phyloP scores from a whole-genome alignment of 257 asterid species.

The Lithospermum erythrorhizon region DNA sequence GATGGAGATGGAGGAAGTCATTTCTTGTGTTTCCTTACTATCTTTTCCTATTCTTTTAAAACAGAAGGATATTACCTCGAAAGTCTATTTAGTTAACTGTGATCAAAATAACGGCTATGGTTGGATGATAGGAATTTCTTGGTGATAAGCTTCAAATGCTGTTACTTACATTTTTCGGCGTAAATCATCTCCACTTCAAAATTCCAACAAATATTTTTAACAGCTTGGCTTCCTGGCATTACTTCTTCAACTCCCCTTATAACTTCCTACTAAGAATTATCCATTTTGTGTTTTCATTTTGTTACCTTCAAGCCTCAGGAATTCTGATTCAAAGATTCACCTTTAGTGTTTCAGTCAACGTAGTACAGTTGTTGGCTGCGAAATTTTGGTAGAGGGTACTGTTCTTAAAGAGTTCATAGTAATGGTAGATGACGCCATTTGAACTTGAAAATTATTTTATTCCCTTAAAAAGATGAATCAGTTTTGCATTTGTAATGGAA shows the following conservation, averaged over 20 bases:
- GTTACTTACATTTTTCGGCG: conserved; percentile 33
- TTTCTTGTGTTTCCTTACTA: not conserved
- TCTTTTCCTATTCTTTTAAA: conserved; percentile 11
- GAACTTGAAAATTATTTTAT: conserved; percentile 46
- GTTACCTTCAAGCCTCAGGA: conserved; percentile 35
- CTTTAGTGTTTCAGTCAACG: conserved; percentile 51
- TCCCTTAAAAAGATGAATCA: conserved; percentile 29
- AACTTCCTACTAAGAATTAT: conserved; percentile 34
- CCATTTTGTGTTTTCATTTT: conserved; percentile 68
- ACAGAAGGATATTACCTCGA: conserved; percentile 52
- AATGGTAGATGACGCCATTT: conserved; percentile 30
- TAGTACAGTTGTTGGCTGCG: conserved; percentile 28
- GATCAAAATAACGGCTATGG: conserved; percentile 28
- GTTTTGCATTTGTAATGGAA: conserved; percentile 59
- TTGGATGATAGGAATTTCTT: conserved; percentile 40
- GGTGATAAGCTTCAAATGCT: conserved; percentile 32
- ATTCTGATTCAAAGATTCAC: conserved; percentile 31
- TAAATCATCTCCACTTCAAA: conserved; percentile 35
- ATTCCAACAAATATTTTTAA: conserved; percentile 29
- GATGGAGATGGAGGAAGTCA: too few relatives aligned
- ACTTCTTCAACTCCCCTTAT: conserved; percentile 35
- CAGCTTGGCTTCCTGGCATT: conserved; percentile 51
- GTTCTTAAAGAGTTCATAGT: conserved; percentile 50
- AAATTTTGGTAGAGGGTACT: conserved; percentile 19
- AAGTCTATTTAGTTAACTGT: conserved; percentile 59